These are phyloP conservation scores for Tetradesmus lagerheimii DNA, from an alignment of 139 green algal genomes.

Conservation along the genomic window DNA sequence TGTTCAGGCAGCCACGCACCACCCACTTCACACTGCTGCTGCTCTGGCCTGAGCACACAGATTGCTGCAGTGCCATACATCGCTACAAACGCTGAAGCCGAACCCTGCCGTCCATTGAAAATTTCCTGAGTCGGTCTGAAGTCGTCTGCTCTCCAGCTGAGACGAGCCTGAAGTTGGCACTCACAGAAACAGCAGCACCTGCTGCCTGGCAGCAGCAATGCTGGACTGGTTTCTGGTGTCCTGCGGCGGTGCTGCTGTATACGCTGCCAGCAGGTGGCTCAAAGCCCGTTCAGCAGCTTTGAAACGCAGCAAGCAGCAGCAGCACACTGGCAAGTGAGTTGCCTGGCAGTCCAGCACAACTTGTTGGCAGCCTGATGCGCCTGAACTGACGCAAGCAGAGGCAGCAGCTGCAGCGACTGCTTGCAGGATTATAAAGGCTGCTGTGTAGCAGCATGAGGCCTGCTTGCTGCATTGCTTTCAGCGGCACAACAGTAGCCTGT, in stretches of 20 bases:
- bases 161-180: too few species aligned
- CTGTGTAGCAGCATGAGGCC: too few species aligned
- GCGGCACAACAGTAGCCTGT: not conserved
- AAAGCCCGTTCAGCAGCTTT: not conserved
- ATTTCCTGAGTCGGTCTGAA: too few species aligned
- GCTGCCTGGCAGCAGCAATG: conserved; percentile 1
- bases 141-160: too few species aligned
- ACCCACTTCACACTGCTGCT: not conserved
- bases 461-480: not conserved
- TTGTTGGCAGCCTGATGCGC: too few species aligned
- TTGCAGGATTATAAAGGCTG: too few species aligned
- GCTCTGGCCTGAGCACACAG: not conserved
- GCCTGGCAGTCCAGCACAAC: not conserved
- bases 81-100: not conserved
- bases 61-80: not conserved
- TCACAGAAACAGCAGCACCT: not conserved
- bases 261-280: conserved; percentile 6
- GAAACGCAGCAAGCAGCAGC: not conserved
- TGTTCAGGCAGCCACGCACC: not conserved
- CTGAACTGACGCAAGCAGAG: not conserved
- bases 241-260: conserved; percentile 7
- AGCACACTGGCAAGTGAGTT: not conserved
- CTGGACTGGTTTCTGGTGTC: conserved; percentile 26
- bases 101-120: not conserved
- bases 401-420: not conserved